Conservation (phyloP, 2,329 filamentous ascomycete genomes). For the Seiridium cupressi region DNA sequence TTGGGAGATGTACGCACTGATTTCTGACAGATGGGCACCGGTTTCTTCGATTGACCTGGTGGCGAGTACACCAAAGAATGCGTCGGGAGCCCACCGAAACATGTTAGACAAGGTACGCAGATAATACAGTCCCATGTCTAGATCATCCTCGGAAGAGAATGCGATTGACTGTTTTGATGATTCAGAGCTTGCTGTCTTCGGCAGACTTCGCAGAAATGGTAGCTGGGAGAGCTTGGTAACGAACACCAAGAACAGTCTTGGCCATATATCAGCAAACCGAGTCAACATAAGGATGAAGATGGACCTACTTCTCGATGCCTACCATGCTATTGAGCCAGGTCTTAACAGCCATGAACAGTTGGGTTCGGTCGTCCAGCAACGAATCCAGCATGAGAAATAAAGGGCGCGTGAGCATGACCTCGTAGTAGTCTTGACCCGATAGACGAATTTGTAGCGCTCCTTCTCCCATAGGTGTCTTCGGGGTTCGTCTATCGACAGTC, state of each 20-base stretch:
- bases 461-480: slow-evolving; percentile 34
- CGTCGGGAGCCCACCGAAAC: slow-evolving; percentile 64
- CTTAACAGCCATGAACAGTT: slow-evolving; percentile 73
- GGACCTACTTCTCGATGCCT: slow-evolving; percentile 59
- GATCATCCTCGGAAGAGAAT: slow-evolving; percentile 61
- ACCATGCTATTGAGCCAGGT: slow-evolving; percentile 74
- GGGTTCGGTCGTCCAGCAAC: slow-evolving; percentile 68
- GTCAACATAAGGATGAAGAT: too few species aligned
- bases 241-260: slow-evolving; percentile 60
- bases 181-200: slow-evolving; percentile 19
- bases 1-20: slow-evolving; percentile 45
- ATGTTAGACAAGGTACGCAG: slow-evolving; percentile 73
- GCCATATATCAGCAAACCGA: slow-evolving; percentile 16
- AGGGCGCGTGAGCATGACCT: slow-evolving; percentile 76
- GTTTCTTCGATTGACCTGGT: slow-evolving; percentile 55
- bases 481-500: slow-evolving; percentile 43
- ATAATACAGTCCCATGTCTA: slow-evolving; percentile 77
- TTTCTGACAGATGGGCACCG: slow-evolving; percentile 39
- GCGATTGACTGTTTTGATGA: slow-evolving; percentile 24
- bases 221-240: slow-evolving; percentile 56
- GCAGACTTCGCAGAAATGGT: slow-evolving; percentile 44
- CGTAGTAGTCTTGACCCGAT: slow-evolving; percentile 60
- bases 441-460: slow-evolving; percentile 36
- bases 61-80: slow-evolving; percentile 69
- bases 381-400: slow-evolving; percentile 80